Evolutionary conservation across 2,329 filamentous ascomycete species (phyloP), one percentile per base, ranked within the genome.

Genomic region (Gaeumannomyces sp.): DNA sequence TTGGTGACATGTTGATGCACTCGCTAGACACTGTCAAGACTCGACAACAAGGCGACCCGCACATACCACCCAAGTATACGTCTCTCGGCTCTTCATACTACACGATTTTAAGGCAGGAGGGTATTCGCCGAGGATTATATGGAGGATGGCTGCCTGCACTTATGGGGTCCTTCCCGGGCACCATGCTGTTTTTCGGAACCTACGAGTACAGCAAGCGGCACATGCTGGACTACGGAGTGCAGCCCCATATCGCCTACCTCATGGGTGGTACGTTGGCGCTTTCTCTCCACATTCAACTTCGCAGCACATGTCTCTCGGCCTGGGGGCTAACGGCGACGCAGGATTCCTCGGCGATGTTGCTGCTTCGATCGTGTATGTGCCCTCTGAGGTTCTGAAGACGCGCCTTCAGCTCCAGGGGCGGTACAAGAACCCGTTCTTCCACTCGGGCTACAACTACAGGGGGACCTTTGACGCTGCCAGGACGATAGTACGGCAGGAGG

Each of bases 11-110:
- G 85, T 81, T 99, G 70, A 99, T 99, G 95, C 95, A 99, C 80
- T 98, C 94, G 60, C 85, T 99, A 73, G 95, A 99, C 77, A 99
- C 95, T 0, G 95, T 99, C 72, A 99, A 99, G 80, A 99, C 95
- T 60, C 87, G 95, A 71, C 96, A 99, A 76, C 95, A 99, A 78
- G 95, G 94, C 72, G 95, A 98, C 73, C 93, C 94, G 59, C 90
- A 95, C 74, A 85, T 97, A 67, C 95, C 95, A 28, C 90, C 95
- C 1, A 96, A 91, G 78, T 99, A 99, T 78, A 89, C 90, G 14
- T 94, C 92, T 22, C 88, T 98, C 76, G 91, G 90, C 56, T 91
- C 90, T 66, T 95, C 94, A 4, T 99, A 98, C 78, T 86, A 90
- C 74, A 98, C 90, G 57, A 99, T 99, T 73, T 90, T 91, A 77